phyloP scores from a whole-genome alignment of 257 asterid species.

The Solanum corneliomulleri region DNA sequence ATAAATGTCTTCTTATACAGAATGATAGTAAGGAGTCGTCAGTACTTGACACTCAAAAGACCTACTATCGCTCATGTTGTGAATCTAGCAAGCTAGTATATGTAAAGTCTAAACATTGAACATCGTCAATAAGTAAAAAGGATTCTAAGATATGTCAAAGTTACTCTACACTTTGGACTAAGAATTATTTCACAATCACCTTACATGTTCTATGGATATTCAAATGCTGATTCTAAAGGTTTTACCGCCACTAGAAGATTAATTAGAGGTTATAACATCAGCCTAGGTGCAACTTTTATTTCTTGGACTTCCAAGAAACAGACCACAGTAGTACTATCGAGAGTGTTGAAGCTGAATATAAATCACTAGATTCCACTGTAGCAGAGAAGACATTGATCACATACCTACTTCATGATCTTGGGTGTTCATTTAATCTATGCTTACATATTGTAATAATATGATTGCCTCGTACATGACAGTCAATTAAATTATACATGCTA shows the following conservation, averaged over 20 bases:
- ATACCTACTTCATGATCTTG: not conserved
- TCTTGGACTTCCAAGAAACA: not conserved
- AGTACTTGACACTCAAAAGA: not conserved
- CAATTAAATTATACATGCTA: too few relatives aligned
- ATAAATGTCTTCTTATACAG: too few relatives aligned
- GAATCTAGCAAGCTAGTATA: not conserved
- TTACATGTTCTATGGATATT: not conserved
- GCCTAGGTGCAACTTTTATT: not conserved
- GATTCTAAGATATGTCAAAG: not conserved
- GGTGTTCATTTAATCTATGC: not conserved
- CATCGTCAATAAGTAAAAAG: too few relatives aligned
- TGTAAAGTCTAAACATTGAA: too few relatives aligned
- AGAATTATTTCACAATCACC: not conserved
- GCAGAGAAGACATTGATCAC: not conserved
- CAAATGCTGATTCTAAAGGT: not conserved
- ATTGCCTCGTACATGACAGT: too few relatives aligned
- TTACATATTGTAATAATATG: not conserved
- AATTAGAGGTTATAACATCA: not conserved
- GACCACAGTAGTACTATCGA: not conserved
- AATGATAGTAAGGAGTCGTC: not conserved
- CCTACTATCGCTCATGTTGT: not conserved
- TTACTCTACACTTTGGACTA: not conserved
- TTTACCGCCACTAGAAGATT: not conserved
- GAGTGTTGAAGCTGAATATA: not conserved
- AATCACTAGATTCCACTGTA: too few relatives aligned